Evolutionary conservation across 2,329 filamentous ascomycete species (phyloP).

Genomic region (Neopestalotiopsis sp.): DNA sequence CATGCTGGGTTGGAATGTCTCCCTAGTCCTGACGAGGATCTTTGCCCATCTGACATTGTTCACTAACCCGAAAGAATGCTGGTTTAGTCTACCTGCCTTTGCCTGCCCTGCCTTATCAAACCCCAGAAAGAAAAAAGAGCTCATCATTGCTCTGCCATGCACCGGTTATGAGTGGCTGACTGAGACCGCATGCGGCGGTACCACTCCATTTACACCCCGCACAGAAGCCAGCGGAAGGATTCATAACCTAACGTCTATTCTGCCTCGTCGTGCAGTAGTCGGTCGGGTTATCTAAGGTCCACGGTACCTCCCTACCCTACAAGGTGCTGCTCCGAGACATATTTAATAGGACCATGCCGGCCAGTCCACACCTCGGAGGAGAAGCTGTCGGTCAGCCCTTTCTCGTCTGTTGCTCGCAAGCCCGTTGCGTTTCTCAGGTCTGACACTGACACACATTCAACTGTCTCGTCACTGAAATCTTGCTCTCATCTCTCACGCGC

Average conservation of each 20-base stretch:
- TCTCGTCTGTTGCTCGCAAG: neutral
- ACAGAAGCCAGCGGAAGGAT: neutral
- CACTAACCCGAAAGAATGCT: neutral
- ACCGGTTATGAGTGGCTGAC: neutral
- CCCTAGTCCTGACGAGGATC: slow-evolving; percentile 1
- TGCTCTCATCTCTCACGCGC: neutral
- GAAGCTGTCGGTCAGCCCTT: neutral
- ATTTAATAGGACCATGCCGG: neutral
- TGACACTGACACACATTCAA: neutral
- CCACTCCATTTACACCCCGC: neutral
- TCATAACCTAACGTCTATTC: neutral
- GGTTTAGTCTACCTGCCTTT: neutral
- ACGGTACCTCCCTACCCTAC: neutral
- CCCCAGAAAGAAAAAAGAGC: neutral
- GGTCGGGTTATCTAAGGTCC: neutral
- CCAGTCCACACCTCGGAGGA: neutral
- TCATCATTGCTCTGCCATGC: neutral
- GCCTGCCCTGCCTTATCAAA: neutral
- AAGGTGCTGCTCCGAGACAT: neutral
- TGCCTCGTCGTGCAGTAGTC: neutral
- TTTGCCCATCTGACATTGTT: neutral
- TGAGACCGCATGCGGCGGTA: neutral
- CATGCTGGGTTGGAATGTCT: neutral
- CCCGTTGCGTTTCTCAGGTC: neutral
- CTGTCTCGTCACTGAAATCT: neutral